Conservation (phyloP, 768 basidiomycete genomes). For the Crucibulum laeve region DNA sequence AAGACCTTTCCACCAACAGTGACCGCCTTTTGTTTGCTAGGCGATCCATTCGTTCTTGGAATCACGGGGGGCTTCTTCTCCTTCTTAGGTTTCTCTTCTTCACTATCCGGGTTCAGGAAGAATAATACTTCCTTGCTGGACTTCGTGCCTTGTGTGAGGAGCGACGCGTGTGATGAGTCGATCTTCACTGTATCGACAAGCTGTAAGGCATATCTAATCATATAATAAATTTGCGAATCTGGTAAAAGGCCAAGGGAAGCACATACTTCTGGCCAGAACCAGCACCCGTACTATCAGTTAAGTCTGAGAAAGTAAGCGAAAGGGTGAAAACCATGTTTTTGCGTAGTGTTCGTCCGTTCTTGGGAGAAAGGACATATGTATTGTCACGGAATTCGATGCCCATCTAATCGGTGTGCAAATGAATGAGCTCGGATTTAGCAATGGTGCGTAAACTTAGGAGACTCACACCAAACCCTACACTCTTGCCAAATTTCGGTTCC, state of each 20-base stretch:
- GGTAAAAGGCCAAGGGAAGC: not conserved
- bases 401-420: conserved; percentile 58
- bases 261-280: conserved; percentile 74
- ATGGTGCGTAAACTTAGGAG: conserved; percentile 8
- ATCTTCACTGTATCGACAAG: conserved; percentile 87
- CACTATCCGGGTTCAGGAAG: conserved; percentile 65
- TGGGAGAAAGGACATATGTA: conserved; percentile 74
- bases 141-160: conserved; percentile 83
- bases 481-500: conserved; percentile 84
- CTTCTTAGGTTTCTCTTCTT: conserved; percentile 56
- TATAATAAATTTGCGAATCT: conserved; percentile 3
- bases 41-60: conserved; percentile 61
- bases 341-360: conserved; percentile 68
- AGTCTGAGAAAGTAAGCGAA: conserved; percentile 78
- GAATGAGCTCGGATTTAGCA: not conserved
- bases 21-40: conserved; percentile 67
- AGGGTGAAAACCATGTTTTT: conserved; percentile 86
- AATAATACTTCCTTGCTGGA: conserved; percentile 85
- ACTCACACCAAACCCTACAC: conserved; percentile 82
- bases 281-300: conserved; percentile 71
- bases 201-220: conserved; percentile 75
- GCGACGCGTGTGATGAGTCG: conserved; percentile 55
- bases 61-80: conserved; percentile 47
- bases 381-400: conserved; percentile 95
- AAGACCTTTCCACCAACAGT: conserved; percentile 82